Base-by-base conservation (phyloP, 345 rosid genomes). In the Citrus reticulata region DNA sequence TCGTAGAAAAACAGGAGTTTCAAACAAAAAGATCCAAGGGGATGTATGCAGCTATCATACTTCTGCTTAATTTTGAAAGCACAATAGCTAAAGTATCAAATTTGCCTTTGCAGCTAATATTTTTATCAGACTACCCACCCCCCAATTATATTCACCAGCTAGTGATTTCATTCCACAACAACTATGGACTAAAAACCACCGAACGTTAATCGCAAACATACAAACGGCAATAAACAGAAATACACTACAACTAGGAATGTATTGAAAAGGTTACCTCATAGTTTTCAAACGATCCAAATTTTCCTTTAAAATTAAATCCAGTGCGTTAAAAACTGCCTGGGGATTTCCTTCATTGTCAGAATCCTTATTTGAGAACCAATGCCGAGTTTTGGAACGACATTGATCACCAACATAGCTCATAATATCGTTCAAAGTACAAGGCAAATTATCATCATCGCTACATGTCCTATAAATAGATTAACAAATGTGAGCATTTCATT, bases 251-350 rank as follows among this genome's bases (percentile, higher is more conserved):
- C 34, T 27, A 14, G 39, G 39, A 22, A 71, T 25, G 39, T 35
- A 24, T 7, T 6, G 24, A 77, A 76, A 81, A 29, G 60, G 86
- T 70, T 27, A 90, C 94, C 97, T 91, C 90, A 90, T 82, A 2
- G 84, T 83, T 80, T 89, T 85, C 70, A 93, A 80, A 42, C 93
- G 91, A 75, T 92, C 94, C 86, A 93, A 84, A 76, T 86, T 89
- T 60, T 82, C 88, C 84, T 88, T 91, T 30, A 93, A 84, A 78
- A 88, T 85, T 25, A 88, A 83, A 89, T 92, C 92, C 83, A 92
- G 59, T 2, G 67, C 88, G 78, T 81, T 88, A 73, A 89, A 89
- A 57, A 83, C 89, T 22, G 86, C 88, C 58, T 80, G 83, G 1
- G 87, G 86, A 79, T 88, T 87, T 78, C 77, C 81, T 51, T 85